These are phyloP conservation scores for Seiridium unicorne DNA, from an alignment of 2,329 filamentous ascomycete genomes.

Conservation along the genomic window DNA sequence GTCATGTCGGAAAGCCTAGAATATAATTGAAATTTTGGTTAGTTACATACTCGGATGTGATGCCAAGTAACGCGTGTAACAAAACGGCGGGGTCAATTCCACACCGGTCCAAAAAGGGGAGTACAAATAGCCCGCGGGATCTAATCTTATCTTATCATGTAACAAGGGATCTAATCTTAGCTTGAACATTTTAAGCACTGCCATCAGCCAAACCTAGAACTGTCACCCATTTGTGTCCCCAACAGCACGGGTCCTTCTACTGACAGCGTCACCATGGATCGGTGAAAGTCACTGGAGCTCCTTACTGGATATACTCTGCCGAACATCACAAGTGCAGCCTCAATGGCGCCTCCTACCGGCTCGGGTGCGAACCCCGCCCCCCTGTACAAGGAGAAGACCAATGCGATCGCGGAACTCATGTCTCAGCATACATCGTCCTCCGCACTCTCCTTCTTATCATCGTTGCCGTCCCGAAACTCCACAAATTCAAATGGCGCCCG, in stretches of 20 bases:
- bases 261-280: too few species aligned
- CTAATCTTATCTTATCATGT: background rate
- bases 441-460: background rate
- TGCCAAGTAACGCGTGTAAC: too few species aligned
- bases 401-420: slow-evolving; percentile 24
- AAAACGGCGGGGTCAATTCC: too few species aligned
- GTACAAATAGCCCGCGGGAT: background rate
- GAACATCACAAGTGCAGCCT: background rate
- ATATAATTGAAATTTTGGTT: too few species aligned
- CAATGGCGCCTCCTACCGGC: slow-evolving; percentile 8
- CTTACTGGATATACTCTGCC: too few species aligned
- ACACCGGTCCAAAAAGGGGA: background rate
- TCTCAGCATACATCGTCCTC: background rate
- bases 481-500: background rate
- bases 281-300: too few species aligned
- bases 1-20: too few species aligned
- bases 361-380: slow-evolving; percentile 26
- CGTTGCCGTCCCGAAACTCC: slow-evolving; percentile 15
- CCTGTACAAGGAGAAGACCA: slow-evolving; percentile 26
- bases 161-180: background rate
- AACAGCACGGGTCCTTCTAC: too few species aligned
- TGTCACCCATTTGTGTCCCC: background rate
- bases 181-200: background rate
- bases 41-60: too few species aligned
- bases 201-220: background rate